A percentile compares a stretch with the other conserved stretches of the same genome.
Conservation (phyloP, 192 early-diverging fungal genomes). For the Spizellomyces punctatus region DNA sequence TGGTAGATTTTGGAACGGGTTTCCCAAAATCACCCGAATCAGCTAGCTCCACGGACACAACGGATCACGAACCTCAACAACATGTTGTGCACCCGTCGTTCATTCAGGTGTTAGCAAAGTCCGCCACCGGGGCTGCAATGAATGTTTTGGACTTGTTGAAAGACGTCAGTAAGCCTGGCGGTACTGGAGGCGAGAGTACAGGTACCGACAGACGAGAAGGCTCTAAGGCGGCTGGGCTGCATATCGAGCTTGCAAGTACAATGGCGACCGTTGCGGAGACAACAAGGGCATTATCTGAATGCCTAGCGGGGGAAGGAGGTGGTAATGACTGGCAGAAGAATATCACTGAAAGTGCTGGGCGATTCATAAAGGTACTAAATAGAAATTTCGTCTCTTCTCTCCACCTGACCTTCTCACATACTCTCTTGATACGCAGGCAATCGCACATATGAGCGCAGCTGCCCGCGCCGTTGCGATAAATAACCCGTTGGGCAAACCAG, state of each 20-base stretch:
- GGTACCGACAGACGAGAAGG: neutral
- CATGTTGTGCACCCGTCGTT: too few relatives aligned
- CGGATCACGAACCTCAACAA: too few relatives aligned
- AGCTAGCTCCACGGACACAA: too few relatives aligned
- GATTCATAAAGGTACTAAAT: too few relatives aligned
- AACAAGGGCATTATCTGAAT: too few relatives aligned
- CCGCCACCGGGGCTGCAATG: neutral
- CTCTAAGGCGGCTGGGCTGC: slow-evolving; percentile 1
- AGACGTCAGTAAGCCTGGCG: neutral
- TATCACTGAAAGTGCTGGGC: too few relatives aligned
- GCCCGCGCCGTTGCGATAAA: slow-evolving; percentile 18
- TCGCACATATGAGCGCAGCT: slow-evolving; percentile 9
- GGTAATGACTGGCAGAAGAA: too few relatives aligned
- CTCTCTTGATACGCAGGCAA: neutral
- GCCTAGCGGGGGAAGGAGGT: too few relatives aligned
- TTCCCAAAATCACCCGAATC: too few relatives aligned
- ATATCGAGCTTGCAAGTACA: neutral
- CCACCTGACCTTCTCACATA: too few relatives aligned
- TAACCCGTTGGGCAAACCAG: slow-evolving; percentile 5
- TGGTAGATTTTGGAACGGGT: too few relatives aligned
- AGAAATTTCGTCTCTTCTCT: too few relatives aligned
- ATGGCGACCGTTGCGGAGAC: neutral
- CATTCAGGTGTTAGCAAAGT: neutral
- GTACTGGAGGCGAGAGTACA: neutral
- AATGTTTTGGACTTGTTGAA: slow-evolving; percentile 1